Evolutionary conservation across 2,329 filamentous ascomycete species (phyloP).

Genomic region (Aotearoamyces nothofagi): DNA sequence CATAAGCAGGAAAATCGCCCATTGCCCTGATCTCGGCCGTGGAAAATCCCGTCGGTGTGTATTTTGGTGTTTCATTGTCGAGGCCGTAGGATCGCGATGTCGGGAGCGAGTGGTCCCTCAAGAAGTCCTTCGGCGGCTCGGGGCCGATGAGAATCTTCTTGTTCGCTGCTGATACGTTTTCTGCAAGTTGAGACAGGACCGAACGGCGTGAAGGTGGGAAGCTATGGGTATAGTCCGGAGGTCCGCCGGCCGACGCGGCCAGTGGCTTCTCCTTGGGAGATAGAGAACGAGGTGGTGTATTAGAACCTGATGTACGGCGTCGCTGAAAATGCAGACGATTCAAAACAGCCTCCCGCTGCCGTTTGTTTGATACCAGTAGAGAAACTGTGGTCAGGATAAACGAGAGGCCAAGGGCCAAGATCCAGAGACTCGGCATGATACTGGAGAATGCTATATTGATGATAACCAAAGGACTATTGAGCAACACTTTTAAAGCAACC

Average conservation of each 20-base stretch:
- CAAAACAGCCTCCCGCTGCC: constrained; percentile 11
- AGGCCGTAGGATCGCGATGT: constrained; percentile 12
- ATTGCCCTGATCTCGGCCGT: constrained; percentile 52
- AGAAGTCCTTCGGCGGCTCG: constrained; percentile 8
- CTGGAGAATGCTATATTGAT: constrained; percentile 9
- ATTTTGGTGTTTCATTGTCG: constrained; percentile 21
- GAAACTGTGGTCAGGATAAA: constrained; percentile 10
- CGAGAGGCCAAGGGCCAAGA: constrained; percentile 12
- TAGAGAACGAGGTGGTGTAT: constrained; percentile 17
- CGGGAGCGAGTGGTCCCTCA: constrained; percentile 11
- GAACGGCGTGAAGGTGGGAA: constrained; percentile 16
- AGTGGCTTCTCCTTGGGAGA: constrained; percentile 10
- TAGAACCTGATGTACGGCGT: constrained; percentile 16
- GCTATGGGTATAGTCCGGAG: constrained; percentile 6
- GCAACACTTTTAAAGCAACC: no score
- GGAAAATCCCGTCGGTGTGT: constrained; percentile 55
- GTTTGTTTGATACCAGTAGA: constrained; percentile 10
- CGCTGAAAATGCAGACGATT: constrained; percentile 12
- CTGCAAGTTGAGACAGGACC: constrained; percentile 12
- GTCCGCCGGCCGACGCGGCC: background rate
- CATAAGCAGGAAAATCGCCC: constrained; percentile 69
- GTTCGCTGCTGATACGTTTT: constrained; percentile 7
- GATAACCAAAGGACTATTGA: no score
- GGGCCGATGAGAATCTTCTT: constrained; percentile 7
- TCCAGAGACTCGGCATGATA: constrained; percentile 10